phyloP scores from a whole-genome alignment of 2,329 filamentous ascomycete genomes.

The Drechslera avenae region DNA sequence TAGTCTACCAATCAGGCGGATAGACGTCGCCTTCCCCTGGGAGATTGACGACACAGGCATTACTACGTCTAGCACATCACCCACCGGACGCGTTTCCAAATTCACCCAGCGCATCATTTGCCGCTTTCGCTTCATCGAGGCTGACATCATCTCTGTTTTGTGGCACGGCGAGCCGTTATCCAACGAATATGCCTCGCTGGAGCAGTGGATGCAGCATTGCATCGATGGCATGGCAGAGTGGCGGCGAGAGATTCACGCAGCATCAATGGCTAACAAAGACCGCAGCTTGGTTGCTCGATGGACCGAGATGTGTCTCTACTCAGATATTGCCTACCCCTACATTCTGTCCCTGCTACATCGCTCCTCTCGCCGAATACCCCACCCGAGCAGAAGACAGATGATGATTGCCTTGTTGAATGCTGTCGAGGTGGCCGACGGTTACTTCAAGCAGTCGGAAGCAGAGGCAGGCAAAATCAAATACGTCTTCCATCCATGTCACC shows the following conservation, averaged over 20 bases:
- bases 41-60: constrained; percentile 45
- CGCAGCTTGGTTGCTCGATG: constrained; percentile 33
- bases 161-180: constrained; percentile 42
- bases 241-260: constrained; percentile 37
- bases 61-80: constrained; percentile 33
- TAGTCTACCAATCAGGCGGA: constrained; percentile 37
- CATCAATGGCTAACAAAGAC: constrained; percentile 38
- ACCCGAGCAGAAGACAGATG: constrained; percentile 35
- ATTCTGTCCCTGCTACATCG: constrained; percentile 40
- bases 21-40: constrained; percentile 40
- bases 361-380: constrained; percentile 33
- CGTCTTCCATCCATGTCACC: constrained; percentile 47
- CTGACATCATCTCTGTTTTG: constrained; percentile 40
- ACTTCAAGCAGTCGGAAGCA: constrained; percentile 41
- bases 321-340: constrained; percentile 42
- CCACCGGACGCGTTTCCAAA: constrained; percentile 39
- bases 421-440: constrained; percentile 42
- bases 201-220: constrained; percentile 38
- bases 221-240: constrained; percentile 36
- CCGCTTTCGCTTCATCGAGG: constrained; percentile 43
- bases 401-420: constrained; percentile 37
- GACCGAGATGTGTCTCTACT: constrained; percentile 45
- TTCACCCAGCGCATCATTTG: constrained; percentile 45
- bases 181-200: constrained; percentile 28
- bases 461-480: constrained; percentile 46